Conservation (phyloP, 1,284 basidiomycete species). For the Tilletia horrida region DNA sequence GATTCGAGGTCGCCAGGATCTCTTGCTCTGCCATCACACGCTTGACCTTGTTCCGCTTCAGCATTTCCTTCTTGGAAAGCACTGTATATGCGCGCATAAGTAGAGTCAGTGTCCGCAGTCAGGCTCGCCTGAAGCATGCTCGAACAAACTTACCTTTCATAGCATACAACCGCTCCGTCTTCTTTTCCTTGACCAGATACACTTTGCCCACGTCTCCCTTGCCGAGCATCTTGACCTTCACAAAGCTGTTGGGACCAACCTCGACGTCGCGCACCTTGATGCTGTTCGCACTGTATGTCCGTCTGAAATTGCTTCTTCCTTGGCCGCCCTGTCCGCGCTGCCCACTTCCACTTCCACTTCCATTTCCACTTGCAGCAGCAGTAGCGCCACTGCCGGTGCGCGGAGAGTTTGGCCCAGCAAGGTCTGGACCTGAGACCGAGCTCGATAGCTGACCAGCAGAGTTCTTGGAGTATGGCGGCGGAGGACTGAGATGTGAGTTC, state of each 20-base stretch:
- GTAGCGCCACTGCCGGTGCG: conserved; percentile 59
- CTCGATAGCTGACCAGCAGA: conserved; percentile 25
- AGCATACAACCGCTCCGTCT: conserved; percentile 47
- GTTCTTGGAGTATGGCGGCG: conserved; percentile 20
- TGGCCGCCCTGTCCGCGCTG: conserved; percentile 57
- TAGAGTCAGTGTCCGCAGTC: no score
- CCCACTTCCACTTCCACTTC: conserved; percentile 42
- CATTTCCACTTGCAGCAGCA: conserved; percentile 58
- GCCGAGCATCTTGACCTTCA: conserved; percentile 54
- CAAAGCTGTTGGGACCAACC: conserved; percentile 50
- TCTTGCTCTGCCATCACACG: conserved; percentile 53
- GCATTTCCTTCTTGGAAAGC: conserved; percentile 54
- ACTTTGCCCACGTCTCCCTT: conserved; percentile 55
- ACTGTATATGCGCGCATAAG: conserved; percentile 24
- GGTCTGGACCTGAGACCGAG: not conserved
- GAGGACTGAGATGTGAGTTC: conserved; percentile 17
- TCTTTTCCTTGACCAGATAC: conserved; percentile 50
- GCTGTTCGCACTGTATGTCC: conserved; percentile 95
- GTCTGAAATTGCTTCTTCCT: conserved; percentile 69
- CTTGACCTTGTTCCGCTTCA: conserved; percentile 55
- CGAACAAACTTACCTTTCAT: conserved; percentile 39
- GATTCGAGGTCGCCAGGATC: conserved; percentile 51
- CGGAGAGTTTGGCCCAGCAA: not conserved
- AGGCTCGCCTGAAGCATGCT: no score
- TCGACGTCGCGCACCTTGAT: conserved; percentile 74